A percentile compares a stretch with the other conserved stretches of the same genome.
These are phyloP conservation scores for Lolium rigidum DNA, from an alignment of 176 grass and related monocot genomes.

Conservation along the genomic window DNA sequence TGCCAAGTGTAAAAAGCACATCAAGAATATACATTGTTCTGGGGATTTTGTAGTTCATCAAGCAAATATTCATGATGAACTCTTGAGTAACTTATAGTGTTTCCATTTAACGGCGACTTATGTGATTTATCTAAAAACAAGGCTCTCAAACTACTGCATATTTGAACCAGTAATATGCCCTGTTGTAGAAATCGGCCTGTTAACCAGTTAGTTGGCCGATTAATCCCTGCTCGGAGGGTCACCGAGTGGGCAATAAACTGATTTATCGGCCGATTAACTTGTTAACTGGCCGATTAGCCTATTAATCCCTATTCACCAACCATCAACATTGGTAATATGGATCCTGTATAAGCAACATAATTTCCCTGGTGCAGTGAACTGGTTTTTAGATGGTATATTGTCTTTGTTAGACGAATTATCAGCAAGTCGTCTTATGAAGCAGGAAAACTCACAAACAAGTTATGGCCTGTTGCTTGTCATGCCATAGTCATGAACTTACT, in stretches of 20 bases:
- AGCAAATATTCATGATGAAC: neutral
- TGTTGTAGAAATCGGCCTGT: no score
- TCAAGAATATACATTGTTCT: neutral
- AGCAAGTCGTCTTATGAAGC: neutral
- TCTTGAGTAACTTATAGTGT: slow-evolving; percentile 16
- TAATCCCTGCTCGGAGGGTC: no score
- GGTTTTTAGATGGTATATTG: slow-evolving; percentile 5
- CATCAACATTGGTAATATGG: neutral
- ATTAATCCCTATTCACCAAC: no score
- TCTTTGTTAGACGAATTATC: neutral
- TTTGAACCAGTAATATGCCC: slow-evolving; percentile 6
- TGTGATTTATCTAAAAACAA: neutral
- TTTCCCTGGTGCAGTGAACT: neutral
- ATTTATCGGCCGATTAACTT: no score
- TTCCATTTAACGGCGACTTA: neutral
- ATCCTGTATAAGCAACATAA: neutral
- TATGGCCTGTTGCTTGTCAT: neutral
- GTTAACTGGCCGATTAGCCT: no score
- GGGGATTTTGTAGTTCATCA: slow-evolving; percentile 25
- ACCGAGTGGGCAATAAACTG: no score
- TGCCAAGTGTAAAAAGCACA: neutral
- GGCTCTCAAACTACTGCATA: neutral
- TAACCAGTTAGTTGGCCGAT: no score
- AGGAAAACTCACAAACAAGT: neutral
- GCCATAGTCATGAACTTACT: neutral